These are phyloP conservation scores for Tephrocybe sp. DNA, from an alignment of 768 basidiomycete genomes.

Conservation along the genomic window DNA sequence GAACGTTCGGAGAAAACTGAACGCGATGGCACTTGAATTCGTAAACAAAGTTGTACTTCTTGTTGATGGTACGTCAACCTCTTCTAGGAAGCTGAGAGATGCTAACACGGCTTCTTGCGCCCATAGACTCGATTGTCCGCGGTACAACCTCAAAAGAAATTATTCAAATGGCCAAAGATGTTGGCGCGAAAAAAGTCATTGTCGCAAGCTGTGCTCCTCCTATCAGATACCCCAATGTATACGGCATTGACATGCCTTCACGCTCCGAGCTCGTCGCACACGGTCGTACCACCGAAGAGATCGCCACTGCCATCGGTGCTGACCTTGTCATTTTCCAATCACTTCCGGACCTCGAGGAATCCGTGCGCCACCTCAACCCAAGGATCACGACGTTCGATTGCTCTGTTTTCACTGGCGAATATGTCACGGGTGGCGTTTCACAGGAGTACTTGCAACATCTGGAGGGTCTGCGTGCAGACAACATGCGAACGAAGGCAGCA, in stretches of 20 bases:
- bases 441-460: constrained; percentile 76
- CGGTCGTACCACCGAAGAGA: constrained; percentile 65
- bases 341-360: constrained; percentile 80
- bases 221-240: constrained; percentile 92
- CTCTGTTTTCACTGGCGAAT: constrained; percentile 97
- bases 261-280: constrained; percentile 91
- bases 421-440: constrained; percentile 92
- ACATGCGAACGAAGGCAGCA: constrained; percentile 57
- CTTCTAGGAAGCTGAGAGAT: not conserved
- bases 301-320: constrained; percentile 85
- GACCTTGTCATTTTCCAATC: constrained; percentile 97
- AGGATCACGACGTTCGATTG: constrained; percentile 83
- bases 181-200: constrained; percentile 94
- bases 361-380: constrained; percentile 85
- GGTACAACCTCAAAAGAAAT: constrained; percentile 99
- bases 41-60: constrained; percentile 88
- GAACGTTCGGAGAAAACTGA: constrained; percentile 93
- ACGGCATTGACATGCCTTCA: constrained; percentile 99
- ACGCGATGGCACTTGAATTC: constrained; percentile 99
- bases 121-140: constrained; percentile 92
- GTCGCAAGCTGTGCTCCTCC: constrained; percentile 97
- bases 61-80: constrained; percentile 77
- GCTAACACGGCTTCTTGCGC: constrained; percentile 2
- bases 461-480: constrained; percentile 81
- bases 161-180: constrained; percentile 98